phyloP scores from a whole-genome alignment of 163 green algal genomes.

The Scenedesmus sp. region DNA sequence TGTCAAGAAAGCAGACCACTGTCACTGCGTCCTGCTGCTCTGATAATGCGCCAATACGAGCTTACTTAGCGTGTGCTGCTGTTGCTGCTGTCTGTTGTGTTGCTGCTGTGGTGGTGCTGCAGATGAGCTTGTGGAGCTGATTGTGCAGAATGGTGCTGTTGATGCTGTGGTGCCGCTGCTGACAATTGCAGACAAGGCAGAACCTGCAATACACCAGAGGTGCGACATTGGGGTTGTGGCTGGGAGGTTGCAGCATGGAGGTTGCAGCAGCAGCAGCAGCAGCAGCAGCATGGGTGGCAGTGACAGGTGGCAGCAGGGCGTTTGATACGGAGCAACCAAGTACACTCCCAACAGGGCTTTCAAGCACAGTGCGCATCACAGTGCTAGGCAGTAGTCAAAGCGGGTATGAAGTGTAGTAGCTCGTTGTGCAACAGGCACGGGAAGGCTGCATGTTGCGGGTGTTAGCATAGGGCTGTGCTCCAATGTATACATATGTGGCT shows the following conservation, averaged over 20 bases:
- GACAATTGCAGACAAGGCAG: slow-evolving; percentile 47
- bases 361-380: not conserved
- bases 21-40: too few species aligned
- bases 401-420: not conserved
- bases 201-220: slow-evolving; percentile 16
- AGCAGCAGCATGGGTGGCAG: too few species aligned
- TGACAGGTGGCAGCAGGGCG: too few species aligned
- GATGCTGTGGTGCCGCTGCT: slow-evolving; percentile 84
- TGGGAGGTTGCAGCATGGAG: not conserved
- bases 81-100: not conserved
- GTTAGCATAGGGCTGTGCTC: too few species aligned
- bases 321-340: slow-evolving; percentile 1
- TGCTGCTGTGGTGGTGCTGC: not conserved
- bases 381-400: not conserved
- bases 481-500: too few species aligned
- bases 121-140: slow-evolving; percentile 89
- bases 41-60: not conserved
- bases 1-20: too few species aligned
- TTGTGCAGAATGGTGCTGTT: slow-evolving; percentile 81
- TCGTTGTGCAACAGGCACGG: not conserved
- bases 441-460: not conserved
- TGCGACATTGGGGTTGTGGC: too few species aligned
- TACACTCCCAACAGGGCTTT: not conserved
- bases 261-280: not conserved
- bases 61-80: not conserved